Evolutionary conservation across 805 yeast genomes (phyloP), one percentile per base, ranked within the genome.

Genomic region (Candida railenensis): DNA sequence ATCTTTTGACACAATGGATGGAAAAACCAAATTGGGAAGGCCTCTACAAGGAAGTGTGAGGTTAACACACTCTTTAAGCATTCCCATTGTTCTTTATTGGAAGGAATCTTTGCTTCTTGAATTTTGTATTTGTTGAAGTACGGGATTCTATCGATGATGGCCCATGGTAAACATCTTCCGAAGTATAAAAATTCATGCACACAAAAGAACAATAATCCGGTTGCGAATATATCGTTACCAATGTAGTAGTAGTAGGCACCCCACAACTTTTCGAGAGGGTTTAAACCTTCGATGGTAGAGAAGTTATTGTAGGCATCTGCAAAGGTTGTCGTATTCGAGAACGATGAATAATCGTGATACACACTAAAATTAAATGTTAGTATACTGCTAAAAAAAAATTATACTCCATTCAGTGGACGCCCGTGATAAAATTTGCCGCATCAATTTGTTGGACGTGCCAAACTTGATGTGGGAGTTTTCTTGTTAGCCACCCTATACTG

Each of bases 161-260:
- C 75, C 83, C 83, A 80, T 9, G 85, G 85, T 4, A 80, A 48
- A 56, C 82, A 80, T 59, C 85, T 69, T 14, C 82, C 83, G 53
- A 80, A 80, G 56, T 80, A 80, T 62, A 74, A 72, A n/a, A 78
- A 12, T 53, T 80, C 85, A 53, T 80, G 85, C 15, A 75, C 68
- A n/a, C 71, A 52, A 56, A 80, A 80, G 59, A 80, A 77, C 43
- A 80, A 56, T 21, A 80, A 66, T 2, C 85, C 85, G 8, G 85
- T 80, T 20, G 85, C 85, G 43, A 80, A 69, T 15, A 74, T 63
- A 50, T 80, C 85, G 54, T 78, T 78, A 48, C 70, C 71, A 62
- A 80, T 75, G 58, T 76, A 78, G 9, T 67, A 65, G 60, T 80
- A 80, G 74, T 79, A 80, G 4, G 82, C 61, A 9, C 78, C 81